Evolutionary conservation across 331 rosid genomes (phyloP), one percentile per base, ranked within the genome.

Genomic region (Pyracantha coccinea): DNA sequence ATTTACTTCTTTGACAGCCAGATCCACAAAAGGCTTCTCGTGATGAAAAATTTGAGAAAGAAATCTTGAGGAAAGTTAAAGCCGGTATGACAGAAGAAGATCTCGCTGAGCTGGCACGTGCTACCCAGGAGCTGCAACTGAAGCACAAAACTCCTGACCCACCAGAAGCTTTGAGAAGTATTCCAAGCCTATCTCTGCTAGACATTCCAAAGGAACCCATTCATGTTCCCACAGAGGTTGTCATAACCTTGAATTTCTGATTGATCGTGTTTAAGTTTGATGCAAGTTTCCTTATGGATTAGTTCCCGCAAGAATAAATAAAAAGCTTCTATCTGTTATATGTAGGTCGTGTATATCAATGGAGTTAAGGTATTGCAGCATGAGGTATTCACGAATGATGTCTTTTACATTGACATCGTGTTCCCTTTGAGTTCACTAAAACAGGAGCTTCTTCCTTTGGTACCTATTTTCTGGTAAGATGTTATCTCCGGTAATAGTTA

Each of bases 101-200:
- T 85, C 90, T 94, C 73, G 91, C 90, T 23, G 97, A 94, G 84
- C 82, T 94, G 66, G 79, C 97, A 69, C 92, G 91, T 58, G 96
- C 97, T 41, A 94, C 97, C 17, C 89, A 84, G 67, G 93, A 92
- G 82, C 86, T 92, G 72, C 88, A 85, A 57, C 88, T 88, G 57
- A 94, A 89, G 86, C 99, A 90, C 85, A 97, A 94, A 80, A 94
- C 99, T 68, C 97, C 97, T 76, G 99, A 94, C 57, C 96, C 96
- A 57, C 97, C 96, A 29, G 99, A 94, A 85, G 99, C 93, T 79
- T 79, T 94, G 77, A 92, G 79, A 86, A 75, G 88, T 79, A 97
- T 94, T 85, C 99, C 99, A 65, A 78, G 97, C 83, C 96, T 94
- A 68, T 90, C 93, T 82, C 83, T 94, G 55, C 86, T 72, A 58